Evolutionary conservation across 768 basidiomycete species (phyloP), one percentile per base, ranked within the genome.

Genomic region (Rhizopogon roseolus): DNA sequence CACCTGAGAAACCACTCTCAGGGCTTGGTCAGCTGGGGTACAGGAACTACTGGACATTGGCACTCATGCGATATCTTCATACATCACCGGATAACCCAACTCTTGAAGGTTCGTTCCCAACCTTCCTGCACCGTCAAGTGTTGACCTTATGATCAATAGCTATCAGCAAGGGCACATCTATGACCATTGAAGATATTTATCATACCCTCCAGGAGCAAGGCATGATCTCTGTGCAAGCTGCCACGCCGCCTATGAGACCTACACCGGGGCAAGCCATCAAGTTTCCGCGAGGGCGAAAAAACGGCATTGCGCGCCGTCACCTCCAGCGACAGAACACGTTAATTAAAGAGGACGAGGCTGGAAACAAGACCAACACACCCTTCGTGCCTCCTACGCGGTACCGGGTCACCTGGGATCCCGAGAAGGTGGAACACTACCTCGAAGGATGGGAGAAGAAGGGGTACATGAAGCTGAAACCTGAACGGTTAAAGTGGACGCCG

Each of bases 1-100:
- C 95, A 6, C 97, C 97, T 1, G 97, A 99, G 69, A 95, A 95
- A 62, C 97, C 97, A 11, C 81, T 99, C 11, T 98, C 94, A 41
- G 87, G 82, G 39, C 80, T 99, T 25, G 97, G 97, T 22, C 88
- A 90, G 11, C 76, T 98, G 50, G 90, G 93, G n/a, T 99, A 99
- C 73, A 86, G 79, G 73, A 90, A 86, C 58, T 98, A 98, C 66
- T 98, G 97, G 96, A 91, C 85, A 3, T 73, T 94, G 42, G 79
- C 92, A 36, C 65, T 98, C 50, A 94, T 93, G 83, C 80, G 85
- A 51, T 95, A 85, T 70, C 74, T 89, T 51, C 74, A 76, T 39
- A 78, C 76, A 13, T 81, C 82, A 11, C 77, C 85, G n/a, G 75
- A 74, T 34, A 73, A 79, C 49, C 80, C 85, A 25, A 77, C 78